These are phyloP conservation scores for Curvularia spicifera DNA, from an alignment of 2,329 filamentous ascomycete species.

Conservation along the genomic window DNA sequence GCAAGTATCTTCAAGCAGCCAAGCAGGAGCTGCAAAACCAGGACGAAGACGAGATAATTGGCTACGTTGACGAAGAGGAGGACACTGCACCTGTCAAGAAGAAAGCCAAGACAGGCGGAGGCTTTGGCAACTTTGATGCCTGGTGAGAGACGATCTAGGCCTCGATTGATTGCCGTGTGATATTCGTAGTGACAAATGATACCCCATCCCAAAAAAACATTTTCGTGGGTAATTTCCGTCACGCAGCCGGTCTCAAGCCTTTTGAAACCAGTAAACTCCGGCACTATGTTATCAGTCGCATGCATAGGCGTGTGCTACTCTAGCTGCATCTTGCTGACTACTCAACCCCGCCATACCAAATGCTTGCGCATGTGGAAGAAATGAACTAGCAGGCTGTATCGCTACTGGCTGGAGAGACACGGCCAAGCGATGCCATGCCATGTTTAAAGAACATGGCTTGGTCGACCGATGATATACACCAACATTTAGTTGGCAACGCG, in stretches of 20 bases:
- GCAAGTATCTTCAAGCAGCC: conserved; percentile 80
- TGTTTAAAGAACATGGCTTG: neutral
- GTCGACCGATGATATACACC: neutral
- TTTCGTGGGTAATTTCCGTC: neutral
- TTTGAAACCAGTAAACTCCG: neutral
- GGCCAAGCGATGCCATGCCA: neutral
- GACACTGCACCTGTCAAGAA: conserved; percentile 72
- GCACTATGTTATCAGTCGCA: neutral
- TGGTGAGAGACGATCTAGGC: conserved; percentile 66
- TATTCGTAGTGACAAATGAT: conserved; percentile 1
- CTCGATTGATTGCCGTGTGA: neutral
- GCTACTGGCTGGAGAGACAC: neutral
- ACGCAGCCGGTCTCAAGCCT: neutral
- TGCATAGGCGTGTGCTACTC: neutral
- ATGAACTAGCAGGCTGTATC: neutral
- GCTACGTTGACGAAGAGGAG: conserved; percentile 69
- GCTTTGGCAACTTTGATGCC: conserved; percentile 93
- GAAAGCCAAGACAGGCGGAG: conserved; percentile 71
- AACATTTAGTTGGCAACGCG: neutral
- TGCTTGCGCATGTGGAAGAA: neutral
- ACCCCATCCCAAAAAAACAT: neutral
- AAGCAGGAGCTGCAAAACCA: conserved; percentile 45
- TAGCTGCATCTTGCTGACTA: neutral
- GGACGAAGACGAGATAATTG: conserved; percentile 65
- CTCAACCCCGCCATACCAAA: neutral